Conservation (phyloP, 2,329 filamentous ascomycete genomes). For the Beauveria australis region DNA sequence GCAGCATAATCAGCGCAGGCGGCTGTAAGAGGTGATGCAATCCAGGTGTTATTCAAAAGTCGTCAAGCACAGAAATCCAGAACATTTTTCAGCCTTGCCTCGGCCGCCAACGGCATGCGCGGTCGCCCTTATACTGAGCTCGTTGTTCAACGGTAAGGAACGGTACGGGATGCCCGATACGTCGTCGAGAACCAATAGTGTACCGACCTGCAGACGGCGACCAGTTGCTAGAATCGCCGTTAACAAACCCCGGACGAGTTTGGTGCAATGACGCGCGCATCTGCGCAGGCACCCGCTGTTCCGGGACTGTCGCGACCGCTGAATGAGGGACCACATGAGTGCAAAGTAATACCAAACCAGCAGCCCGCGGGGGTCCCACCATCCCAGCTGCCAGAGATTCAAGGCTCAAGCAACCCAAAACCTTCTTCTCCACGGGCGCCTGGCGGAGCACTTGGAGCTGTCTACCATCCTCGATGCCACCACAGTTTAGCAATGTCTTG, state of each 20-base stretch:
- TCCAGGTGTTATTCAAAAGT: too few relatives aligned
- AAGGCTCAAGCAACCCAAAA: not conserved
- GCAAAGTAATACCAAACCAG: not conserved
- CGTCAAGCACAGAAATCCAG: not conserved
- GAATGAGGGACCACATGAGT: not conserved
- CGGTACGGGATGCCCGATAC: not conserved
- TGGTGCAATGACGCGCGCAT: not conserved
- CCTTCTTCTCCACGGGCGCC: constrained; percentile 1
- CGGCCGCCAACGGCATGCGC: not conserved
- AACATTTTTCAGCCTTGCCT: not conserved
- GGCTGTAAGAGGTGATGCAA: not conserved
- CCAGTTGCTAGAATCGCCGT: not conserved
- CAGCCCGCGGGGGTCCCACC: not conserved
- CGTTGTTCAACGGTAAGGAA: not conserved
- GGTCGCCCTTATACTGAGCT: not conserved
- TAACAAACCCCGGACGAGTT: not conserved
- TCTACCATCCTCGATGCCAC: not conserved
- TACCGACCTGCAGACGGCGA: not conserved
- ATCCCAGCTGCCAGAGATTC: not conserved
- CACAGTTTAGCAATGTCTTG: not conserved
- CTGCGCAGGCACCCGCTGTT: not conserved
- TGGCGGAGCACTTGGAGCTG: not conserved
- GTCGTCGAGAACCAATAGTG: not conserved
- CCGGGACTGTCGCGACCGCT: not conserved
- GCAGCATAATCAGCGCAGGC: not conserved